These are phyloP conservation scores for Colletotrichum cordylinicola DNA, from an alignment of 2,329 filamentous ascomycete species.

Conservation along the genomic window DNA sequence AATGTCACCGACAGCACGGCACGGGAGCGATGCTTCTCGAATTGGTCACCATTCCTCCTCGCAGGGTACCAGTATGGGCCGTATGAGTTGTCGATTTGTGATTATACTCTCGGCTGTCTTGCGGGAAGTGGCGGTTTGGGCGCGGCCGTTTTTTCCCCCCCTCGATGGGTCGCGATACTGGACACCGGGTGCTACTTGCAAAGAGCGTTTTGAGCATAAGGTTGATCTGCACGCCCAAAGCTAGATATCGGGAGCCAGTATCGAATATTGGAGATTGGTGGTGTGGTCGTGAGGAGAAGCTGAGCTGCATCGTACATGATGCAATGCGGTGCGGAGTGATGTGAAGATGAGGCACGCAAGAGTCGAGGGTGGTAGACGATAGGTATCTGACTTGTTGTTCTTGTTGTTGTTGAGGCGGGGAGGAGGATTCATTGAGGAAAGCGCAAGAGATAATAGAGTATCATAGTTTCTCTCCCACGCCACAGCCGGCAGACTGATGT, in stretches of 20 bases:
- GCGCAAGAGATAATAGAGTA: neutral
- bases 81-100: neutral
- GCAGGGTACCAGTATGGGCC: neutral
- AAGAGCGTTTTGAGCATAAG: neutral
- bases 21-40: neutral
- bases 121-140: neutral
- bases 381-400: neutral
- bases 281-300: neutral
- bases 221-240: neutral
- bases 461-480: neutral
- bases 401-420: neutral
- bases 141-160: neutral
- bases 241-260: neutral
- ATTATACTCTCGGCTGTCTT: neutral
- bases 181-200: neutral
- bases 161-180: neutral
- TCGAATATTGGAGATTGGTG: neutral
- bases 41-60: neutral
- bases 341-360: neutral
- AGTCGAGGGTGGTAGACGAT: neutral
- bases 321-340: neutral
- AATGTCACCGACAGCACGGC: constrained; percentile 8
- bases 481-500: neutral
- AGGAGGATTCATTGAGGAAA: neutral
- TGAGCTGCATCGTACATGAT: neutral